Evolutionary conservation across 2,329 filamentous ascomycete species (phyloP), one percentile per base, ranked within the genome.

Genomic region (Sordariomycetes sp.): DNA sequence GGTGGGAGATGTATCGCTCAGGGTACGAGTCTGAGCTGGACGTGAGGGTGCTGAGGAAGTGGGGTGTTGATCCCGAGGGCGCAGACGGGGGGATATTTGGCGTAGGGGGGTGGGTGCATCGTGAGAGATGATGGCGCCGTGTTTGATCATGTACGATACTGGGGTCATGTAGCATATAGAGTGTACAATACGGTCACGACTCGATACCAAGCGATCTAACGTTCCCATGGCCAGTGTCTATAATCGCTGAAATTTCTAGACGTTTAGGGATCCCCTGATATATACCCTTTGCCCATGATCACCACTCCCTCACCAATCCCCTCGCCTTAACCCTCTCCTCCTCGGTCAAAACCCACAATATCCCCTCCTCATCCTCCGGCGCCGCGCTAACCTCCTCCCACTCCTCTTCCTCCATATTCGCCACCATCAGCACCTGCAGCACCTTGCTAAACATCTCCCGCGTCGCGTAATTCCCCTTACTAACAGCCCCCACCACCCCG

Each of bases 381-480:
- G 48, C 77, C 54, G 24, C 42, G 12, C 32, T 39, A 45, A 91
- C 70, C 69, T 94, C 90, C 53, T 92, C 88, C 88, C 90, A 96
- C 70, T 96, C 92, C 59, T 96, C 91, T 36, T 94, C 89, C 67
- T 96, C 91, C 90, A 96, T 95, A 63, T 91, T 92, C 67, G 92
- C 84, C 17, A 96, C 82, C 76, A 95, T 82, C 58, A 87, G 82
- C 64, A 96, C 85, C 76, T 96, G 90, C 59, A 79, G 78, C 59
- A 87, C 88, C 65, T 85, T 82, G 32, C 79, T 77, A 72, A 96
- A 96, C 2, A 80, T 71, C 65, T 95, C 90, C 35, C 89, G 77
- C 39, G 94, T 79, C 1, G 81, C 81, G 67, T 95, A 96, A 65
- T 87, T 84, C 3, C 85, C 88, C 60, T 76, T 78, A 12, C 82